These are phyloP conservation scores for Colletotrichum tropicicola DNA, from an alignment of 2,329 filamentous ascomycete species.

Conservation along the genomic window DNA sequence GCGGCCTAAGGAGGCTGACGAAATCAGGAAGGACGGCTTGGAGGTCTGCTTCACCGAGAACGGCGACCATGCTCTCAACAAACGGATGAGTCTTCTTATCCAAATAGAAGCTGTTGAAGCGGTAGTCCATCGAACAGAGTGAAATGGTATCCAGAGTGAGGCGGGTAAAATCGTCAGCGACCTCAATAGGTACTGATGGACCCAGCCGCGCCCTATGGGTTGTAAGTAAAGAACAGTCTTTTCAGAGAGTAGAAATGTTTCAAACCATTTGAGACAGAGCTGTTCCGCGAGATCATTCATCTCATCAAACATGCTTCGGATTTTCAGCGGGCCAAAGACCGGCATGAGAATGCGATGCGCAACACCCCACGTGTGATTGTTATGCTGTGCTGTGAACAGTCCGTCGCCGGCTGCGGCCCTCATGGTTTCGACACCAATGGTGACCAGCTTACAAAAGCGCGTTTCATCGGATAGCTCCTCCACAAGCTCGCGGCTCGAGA, in stretches of 20 bases:
- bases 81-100: conserved; percentile 70
- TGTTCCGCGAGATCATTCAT: conserved; percentile 62
- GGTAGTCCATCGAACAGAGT: conserved; percentile 64
- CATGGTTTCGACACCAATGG: no score
- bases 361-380: conserved; percentile 44
- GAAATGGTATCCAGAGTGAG: conserved; percentile 70
- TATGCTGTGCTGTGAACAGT: not conserved
- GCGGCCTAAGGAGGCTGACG: conserved; percentile 11
- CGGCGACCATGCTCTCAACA: conserved; percentile 67
- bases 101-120: conserved; percentile 70
- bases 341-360: conserved; percentile 73
- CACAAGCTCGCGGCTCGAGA: no score
- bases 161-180: conserved; percentile 68
- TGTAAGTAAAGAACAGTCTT: no score
- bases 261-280: conserved; percentile 64
- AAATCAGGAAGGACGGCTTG: conserved; percentile 55
- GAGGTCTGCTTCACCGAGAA: conserved; percentile 62
- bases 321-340: conserved; percentile 74
- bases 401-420: no score
- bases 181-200: conserved; percentile 54
- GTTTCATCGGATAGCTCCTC: no score
- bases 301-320: conserved; percentile 66
- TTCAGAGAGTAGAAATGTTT: no score
- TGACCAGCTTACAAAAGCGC: no score
- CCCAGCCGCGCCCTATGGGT: conserved; percentile 58